A percentile compares a stretch with the other conserved stretches of the same genome.
Evolutionary conservation across 2,329 filamentous ascomycete species (phyloP).

Genomic region (Knufia petricola): DNA sequence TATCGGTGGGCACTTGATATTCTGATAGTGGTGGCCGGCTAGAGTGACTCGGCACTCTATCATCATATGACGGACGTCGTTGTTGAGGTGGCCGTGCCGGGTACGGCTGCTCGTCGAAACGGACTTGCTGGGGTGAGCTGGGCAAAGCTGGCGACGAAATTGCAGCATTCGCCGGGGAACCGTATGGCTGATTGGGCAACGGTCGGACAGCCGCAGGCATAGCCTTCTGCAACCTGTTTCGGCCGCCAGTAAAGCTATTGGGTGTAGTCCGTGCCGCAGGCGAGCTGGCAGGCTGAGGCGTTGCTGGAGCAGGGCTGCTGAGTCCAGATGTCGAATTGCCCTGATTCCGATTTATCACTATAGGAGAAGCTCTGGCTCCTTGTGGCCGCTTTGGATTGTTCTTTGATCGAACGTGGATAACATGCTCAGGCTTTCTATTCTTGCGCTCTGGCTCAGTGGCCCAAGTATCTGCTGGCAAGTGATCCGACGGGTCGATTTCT

Average conservation of each 20-base stretch:
- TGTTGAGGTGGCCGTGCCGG: background rate
- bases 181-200: slow-evolving; percentile 20
- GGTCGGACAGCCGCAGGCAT: slow-evolving; percentile 17
- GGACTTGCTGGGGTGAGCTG: background rate
- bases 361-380: slow-evolving; percentile 17
- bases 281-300: slow-evolving; percentile 9
- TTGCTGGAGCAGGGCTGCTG: slow-evolving; percentile 12
- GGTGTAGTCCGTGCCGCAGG: background rate
- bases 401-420: slow-evolving; percentile 36
- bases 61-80: slow-evolving; percentile 6
- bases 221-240: slow-evolving; percentile 23
- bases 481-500: slow-evolving; percentile 57
- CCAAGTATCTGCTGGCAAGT: slow-evolving; percentile 56
- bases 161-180: background rate
- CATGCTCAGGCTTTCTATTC: slow-evolving; percentile 38
- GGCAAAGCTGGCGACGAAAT: slow-evolving; percentile 1
- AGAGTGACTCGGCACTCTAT: background rate
- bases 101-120: background rate
- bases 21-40: slow-evolving; percentile 17
- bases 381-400: slow-evolving; percentile 17
- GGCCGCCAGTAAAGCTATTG: slow-evolving; percentile 11
- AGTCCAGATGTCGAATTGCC: slow-evolving; percentile 12
- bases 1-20: slow-evolving; percentile 17
- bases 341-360: slow-evolving; percentile 11
- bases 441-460: slow-evolving; percentile 57